Evolutionary conservation across 2,329 filamentous ascomycete genomes (phyloP).

Genomic region (Diaporthe sp.): DNA sequence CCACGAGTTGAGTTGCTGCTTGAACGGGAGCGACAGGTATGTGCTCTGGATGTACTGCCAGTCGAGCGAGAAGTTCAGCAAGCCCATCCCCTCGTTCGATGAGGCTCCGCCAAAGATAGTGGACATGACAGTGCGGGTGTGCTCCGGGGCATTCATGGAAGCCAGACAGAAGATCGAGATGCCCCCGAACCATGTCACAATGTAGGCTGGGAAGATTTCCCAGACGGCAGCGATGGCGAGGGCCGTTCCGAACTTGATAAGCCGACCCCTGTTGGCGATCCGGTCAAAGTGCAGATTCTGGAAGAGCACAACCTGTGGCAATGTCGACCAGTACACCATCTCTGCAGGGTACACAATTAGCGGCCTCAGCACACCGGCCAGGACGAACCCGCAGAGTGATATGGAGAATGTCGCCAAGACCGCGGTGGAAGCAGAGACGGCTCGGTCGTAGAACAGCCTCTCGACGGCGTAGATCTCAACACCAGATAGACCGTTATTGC

Average conservation of each 20-base stretch:
- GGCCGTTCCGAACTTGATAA: constrained; percentile 4
- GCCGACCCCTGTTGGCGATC: constrained; percentile 12
- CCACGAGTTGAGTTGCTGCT: constrained; percentile 17
- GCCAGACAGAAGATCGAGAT: constrained; percentile 23
- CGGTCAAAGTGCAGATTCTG: constrained; percentile 24
- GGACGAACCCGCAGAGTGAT: constrained; percentile 9
- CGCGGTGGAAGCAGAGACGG: constrained; percentile 11
- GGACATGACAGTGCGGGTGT: constrained; percentile 7
- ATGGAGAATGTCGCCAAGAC: constrained; percentile 13
- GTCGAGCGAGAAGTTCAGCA: constrained; percentile 17
- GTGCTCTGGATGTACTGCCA: constrained; percentile 27
- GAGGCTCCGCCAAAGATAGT: constrained; percentile 13
- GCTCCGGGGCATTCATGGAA: not conserved
- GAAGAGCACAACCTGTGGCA: constrained; percentile 18
- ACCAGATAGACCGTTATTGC: constrained; percentile 4
- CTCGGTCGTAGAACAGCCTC: constrained; percentile 16
- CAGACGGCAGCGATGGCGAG: constrained; percentile 10
- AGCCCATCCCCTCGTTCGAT: constrained; percentile 14
- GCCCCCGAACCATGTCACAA: constrained; percentile 15
- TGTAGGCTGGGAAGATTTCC: constrained; percentile 13
- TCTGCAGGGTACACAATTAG: constrained; percentile 19
- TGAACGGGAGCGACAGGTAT: constrained; percentile 14
- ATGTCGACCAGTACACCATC: constrained; percentile 15
- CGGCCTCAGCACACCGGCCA: constrained; percentile 8
- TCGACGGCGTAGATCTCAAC: constrained; percentile 6